phyloP scores from a whole-genome alignment of 2,329 filamentous ascomycete genomes.

The Penicillium sp. region DNA sequence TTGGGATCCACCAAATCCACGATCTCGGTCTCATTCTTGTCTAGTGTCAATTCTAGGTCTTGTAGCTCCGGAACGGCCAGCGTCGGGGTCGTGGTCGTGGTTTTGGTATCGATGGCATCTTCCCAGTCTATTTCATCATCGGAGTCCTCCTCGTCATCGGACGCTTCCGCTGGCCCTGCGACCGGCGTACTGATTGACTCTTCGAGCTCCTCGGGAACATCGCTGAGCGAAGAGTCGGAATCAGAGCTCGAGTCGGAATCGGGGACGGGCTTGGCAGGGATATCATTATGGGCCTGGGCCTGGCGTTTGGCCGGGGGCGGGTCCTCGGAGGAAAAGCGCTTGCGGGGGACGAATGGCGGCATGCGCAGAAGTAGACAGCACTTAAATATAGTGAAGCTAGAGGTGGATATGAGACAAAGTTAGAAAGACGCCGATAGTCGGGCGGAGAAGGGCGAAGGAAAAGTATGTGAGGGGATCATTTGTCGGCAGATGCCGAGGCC shows the following conservation, averaged over 20 bases:
- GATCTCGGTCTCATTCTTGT: slow-evolving; percentile 54
- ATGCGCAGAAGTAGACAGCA: slow-evolving; percentile 29
- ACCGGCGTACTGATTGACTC: background rate
- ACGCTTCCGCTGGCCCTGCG: background rate
- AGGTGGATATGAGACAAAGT: background rate
- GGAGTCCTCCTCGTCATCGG: slow-evolving; percentile 49
- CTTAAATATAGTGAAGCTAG: background rate
- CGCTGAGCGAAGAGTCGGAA: slow-evolving; percentile 40
- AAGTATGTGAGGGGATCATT: slow-evolving; percentile 9
- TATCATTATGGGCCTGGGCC: slow-evolving; percentile 20
- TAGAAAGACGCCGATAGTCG: background rate
- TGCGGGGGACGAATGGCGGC: slow-evolving; percentile 49
- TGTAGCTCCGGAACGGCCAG: slow-evolving; percentile 56
- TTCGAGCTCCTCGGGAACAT: slow-evolving; percentile 28
- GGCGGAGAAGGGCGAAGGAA: slow-evolving; percentile 9
- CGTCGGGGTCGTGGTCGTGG: slow-evolving; percentile 32
- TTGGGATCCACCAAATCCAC: slow-evolving; percentile 64
- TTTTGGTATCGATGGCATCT: slow-evolving; percentile 50
- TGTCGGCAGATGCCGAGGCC: slow-evolving; percentile 22
- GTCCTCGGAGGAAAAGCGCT: slow-evolving; percentile 39
- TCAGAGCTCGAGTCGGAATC: slow-evolving; percentile 29
- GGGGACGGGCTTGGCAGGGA: slow-evolving; percentile 23
- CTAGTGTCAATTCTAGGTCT: slow-evolving; percentile 72
- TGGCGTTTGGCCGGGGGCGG: slow-evolving; percentile 38
- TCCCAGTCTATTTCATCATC: slow-evolving; percentile 62